Percentiles rank a stretch among this genome's conserved stretches.
Conservation (phyloP, 23 red algal genomes). For the Gracilaria caudata region DNA sequence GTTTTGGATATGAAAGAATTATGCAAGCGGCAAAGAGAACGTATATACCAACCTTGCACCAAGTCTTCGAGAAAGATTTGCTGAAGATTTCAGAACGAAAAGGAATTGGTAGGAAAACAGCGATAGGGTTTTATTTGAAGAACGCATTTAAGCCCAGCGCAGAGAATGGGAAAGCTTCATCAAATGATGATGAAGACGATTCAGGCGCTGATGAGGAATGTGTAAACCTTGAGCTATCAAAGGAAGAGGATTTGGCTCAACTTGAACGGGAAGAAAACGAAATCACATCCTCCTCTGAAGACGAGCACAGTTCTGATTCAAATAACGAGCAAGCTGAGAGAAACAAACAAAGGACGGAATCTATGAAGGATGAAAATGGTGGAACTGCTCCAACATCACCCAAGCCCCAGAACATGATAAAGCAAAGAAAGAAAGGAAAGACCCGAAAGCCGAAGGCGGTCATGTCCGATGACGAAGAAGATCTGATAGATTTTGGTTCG, state of each 20-base stretch:
- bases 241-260: not conserved
- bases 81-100: slow-evolving; percentile 26
- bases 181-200: slow-evolving; percentile 49
- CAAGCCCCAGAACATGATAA: not conserved
- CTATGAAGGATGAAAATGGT: slow-evolving; percentile 27
- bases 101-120: not conserved
- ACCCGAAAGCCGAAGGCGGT: not conserved
- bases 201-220: not conserved
- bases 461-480: slow-evolving; percentile 31
- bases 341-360: not conserved
- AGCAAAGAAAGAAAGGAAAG: slow-evolving; percentile 7
- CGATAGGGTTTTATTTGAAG: slow-evolving; percentile 10
- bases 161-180: not conserved
- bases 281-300: slow-evolving; percentile 26
- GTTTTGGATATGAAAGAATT: slow-evolving; percentile 33
- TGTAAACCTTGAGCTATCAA: not conserved
- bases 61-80: slow-evolving; percentile 13
- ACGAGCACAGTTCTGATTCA: slow-evolving; percentile 16
- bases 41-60: slow-evolving; percentile 1
- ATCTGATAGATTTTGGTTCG: not conserved
- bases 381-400: not conserved
- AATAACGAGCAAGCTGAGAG: slow-evolving; percentile 16
- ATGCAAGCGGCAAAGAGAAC: not conserved
- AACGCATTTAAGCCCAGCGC: not conserved
- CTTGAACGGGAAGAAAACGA: slow-evolving; percentile 16